Evolutionary conservation across 1,139 yeast species (phyloP), one percentile per base, ranked within the genome.

Genomic region (Candida albicans): DNA sequence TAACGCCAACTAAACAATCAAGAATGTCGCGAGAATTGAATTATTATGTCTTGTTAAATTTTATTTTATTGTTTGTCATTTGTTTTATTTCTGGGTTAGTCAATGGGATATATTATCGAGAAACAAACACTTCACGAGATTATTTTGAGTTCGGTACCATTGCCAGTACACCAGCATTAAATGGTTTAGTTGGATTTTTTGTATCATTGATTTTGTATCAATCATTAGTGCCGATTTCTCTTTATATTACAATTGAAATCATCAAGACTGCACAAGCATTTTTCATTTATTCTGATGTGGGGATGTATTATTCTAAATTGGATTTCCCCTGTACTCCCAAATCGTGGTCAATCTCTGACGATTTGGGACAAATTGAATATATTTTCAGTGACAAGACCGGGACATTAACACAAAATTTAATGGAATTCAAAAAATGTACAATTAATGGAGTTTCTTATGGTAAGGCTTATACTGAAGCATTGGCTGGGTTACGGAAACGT

Each of bases 311-410:
- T 49, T 72, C 65, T 37, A 64, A 56, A 45, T 61, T 79, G 45
- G 84, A 79, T 58, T 77, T 71, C 52, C 84, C 84, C 0, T 79
- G 85, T 57, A 75, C 78, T 2, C 84, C 84, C 0, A 78, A 79
- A 52, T 72, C 82, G 1, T 79, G 85, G 85, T 74, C 76, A 44
- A 79, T 79, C 40, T 77, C 83, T 11, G 85, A 79, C 61, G 85
- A 79, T 57, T 67, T 79, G 52, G 85, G 85, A n/a, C 85, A 79
- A 58, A 78, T 79, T 46, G 84, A 79, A 56, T 79, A 79, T 53
- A 70, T 79, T 39, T 79, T 79, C 58, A 76, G 82, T 65, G 84
- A 79, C 59, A 79, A 79, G 51, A 79, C 84, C 0, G 84, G 84
- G 31, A 79, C 84, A 0, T 65, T 79, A 46, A 79, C 84, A 2